Evolutionary conservation across 257 asterid species (phyloP).

Genomic region (Przewalskia tangutica): DNA sequence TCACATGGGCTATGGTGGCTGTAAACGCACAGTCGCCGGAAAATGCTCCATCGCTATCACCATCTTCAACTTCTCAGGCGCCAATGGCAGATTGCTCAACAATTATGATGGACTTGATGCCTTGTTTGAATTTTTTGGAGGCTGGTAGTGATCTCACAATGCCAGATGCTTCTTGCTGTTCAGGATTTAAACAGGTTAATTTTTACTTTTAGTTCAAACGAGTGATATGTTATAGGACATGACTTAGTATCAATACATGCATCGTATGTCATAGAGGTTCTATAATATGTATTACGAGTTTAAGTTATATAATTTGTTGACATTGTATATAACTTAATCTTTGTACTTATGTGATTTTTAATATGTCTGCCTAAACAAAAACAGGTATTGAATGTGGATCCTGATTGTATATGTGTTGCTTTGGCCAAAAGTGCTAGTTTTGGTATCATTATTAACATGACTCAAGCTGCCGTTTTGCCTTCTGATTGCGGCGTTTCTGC

Average conservation of each 20-base stretch:
- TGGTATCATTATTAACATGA: constrained; percentile 6
- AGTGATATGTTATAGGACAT: no score
- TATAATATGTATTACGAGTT: no score
- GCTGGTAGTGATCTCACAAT: neutral
- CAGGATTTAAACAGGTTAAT: constrained; percentile 3
- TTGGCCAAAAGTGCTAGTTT: neutral
- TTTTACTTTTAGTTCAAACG: no score
- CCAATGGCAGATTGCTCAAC: neutral
- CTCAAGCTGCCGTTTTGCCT: constrained; percentile 7
- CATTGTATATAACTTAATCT: no score
- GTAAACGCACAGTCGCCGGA: neutral
- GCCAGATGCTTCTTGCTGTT: constrained; percentile 7
- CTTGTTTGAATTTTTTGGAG: neutral
- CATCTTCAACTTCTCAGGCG: neutral
- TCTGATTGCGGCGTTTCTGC: constrained; percentile 6
- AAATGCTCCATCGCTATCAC: neutral
- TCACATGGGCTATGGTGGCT: neutral
- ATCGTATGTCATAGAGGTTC: no score
- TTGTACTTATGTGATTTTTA: no score
- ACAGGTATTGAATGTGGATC: neutral
- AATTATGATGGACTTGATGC: neutral
- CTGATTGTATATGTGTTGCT: constrained; percentile 8
- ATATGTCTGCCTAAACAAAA: neutral
- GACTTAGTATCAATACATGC: no score
- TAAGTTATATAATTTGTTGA: no score